Base-by-base conservation (phyloP, 1,139 yeast species). In the Pichia sp. region DNA sequence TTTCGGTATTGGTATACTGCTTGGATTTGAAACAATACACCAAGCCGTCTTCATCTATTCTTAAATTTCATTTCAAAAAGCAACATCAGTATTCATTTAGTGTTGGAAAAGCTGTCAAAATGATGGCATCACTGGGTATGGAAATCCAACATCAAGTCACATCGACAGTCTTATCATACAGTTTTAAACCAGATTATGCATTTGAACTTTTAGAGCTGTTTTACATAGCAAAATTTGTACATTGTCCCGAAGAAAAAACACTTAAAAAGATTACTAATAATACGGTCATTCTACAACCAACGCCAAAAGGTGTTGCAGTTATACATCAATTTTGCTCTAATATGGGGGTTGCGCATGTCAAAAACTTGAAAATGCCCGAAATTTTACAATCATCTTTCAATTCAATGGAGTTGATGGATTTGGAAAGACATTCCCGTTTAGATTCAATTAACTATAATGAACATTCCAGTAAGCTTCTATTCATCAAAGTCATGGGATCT, bases 291-390 rank as follows among this genome's bases (percentile, higher is more conserved):
- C 59, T 88, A 34, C 97, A 90, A 56, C 95, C 96, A 4, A 87
- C 97, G 0, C 92, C 97, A 0, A 92, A 92, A 58, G 98, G 97
- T 1, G 77, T 87, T 4, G 80, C 88, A 0, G 60, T 87, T 0
- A 63, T 90, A 2, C 77, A 75, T 42, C 67, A 72, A 10, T 87
- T 81, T 58, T 79, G 83, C 51, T 66, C 67, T 43, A 72, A 68
- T 38, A 65, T 74, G 44, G 95, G 92, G 3, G 29, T 52, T 0
- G 62, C 82, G 47, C 46, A 51, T 35, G 67, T 65, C 39, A 60
- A 62, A 11, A 52, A 60, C 29, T 34, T 44, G 2, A 40, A 41
- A 11, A 27, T 53, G 2, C 59, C 64, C 2, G 49, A 47, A 2
- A 71, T 86, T 10, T 56, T 87, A 8, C 55, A 62, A 3, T 73